Percentiles rank a stretch among this genome's conserved stretches.
Evolutionary conservation across 108 stramenopile genomes (phyloP).

Genomic region (Cyclotella cryptica): DNA sequence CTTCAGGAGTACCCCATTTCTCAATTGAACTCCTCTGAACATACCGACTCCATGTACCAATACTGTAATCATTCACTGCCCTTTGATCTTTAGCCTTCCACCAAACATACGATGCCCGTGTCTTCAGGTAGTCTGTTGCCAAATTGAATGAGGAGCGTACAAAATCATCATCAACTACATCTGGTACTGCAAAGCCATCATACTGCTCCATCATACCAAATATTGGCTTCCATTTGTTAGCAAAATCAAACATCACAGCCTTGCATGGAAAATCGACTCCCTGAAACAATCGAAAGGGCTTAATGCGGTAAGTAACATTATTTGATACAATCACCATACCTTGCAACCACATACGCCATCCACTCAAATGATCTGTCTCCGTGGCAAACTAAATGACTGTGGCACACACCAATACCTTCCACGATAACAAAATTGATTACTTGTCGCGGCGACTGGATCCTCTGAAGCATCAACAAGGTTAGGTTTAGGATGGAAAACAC

Average conservation of each 20-base stretch:
- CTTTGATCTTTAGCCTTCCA: too few species aligned
- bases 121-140: neutral
- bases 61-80: too few species aligned
- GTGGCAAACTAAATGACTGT: neutral
- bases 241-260: neutral
- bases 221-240: neutral
- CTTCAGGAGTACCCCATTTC: neutral
- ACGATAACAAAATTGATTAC: neutral
- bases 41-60: neutral
- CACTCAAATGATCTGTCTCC: neutral
- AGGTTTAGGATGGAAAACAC: neutral
- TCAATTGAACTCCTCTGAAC: neutral
- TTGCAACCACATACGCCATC: neutral
- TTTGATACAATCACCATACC: constrained; percentile 2
- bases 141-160: neutral
- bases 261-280: neutral
- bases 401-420: neutral
- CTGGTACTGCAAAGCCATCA: neutral
- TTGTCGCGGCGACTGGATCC: neutral
- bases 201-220: constrained; percentile 2
- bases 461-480: neutral
- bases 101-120: neutral
- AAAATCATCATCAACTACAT: neutral
- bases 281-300: neutral
- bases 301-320: neutral